A percentile compares a stretch with the other conserved stretches of the same genome.
Evolutionary conservation across 768 basidiomycete species (phyloP).

Genomic region (Naematelia aurantialba): DNA sequence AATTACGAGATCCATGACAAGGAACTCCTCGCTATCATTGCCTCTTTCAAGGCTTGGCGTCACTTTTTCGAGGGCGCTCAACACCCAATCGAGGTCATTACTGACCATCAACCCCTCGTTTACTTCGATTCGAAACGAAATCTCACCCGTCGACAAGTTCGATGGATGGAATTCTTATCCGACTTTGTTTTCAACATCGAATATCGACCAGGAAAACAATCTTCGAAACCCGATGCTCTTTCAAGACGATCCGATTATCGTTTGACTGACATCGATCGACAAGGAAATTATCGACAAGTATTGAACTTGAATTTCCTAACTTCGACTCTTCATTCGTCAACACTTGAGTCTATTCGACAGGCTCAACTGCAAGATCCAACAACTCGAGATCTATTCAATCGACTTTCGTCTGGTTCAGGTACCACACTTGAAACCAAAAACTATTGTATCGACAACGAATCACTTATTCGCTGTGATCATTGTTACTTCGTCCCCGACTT

Average conservation of each 20-base stretch:
- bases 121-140: conserved; percentile 31
- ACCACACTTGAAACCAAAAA: too few relatives aligned
- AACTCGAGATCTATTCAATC: too few relatives aligned
- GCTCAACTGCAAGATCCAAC: too few relatives aligned
- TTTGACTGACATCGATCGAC: background rate
- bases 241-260: conserved; percentile 7
- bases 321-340: too few relatives aligned
- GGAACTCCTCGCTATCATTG: conserved; percentile 56
- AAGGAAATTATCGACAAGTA: background rate
- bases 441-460: too few relatives aligned
- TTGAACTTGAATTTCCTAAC: too few relatives aligned
- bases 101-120: conserved; percentile 3
- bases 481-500: background rate
- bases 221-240: conserved; percentile 10
- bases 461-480: background rate
- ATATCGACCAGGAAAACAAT: conserved; percentile 14
- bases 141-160: conserved; percentile 53
- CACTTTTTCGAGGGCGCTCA: conserved; percentile 3
- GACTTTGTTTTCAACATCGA: conserved; percentile 12
- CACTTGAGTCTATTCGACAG: too few relatives aligned
- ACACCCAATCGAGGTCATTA: background rate
- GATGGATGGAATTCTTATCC: conserved; percentile 50
- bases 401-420: too few relatives aligned
- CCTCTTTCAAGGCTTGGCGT: conserved; percentile 23
- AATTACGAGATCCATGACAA: conserved; percentile 59